Percentiles rank a stretch among this genome's conserved stretches.
Conservation (phyloP, 108 stramenopile species). For the Aurantiochytrium sp. region DNA sequence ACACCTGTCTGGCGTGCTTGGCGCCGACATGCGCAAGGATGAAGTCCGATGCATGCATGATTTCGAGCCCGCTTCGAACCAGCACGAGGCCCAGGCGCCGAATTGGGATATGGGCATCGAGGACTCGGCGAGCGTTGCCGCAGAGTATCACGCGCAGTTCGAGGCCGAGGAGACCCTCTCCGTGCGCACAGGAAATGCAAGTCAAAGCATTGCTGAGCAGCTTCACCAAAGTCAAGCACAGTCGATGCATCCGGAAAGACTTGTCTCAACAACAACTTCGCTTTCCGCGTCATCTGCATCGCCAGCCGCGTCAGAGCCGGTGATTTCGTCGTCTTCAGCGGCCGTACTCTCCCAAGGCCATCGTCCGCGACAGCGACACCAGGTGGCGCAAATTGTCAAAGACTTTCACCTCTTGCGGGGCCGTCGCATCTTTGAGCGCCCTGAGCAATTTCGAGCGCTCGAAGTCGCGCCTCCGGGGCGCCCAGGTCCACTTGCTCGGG, state of each 20-base stretch:
- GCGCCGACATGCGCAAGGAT: background rate
- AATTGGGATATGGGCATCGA: no score
- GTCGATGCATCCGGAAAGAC: no score
- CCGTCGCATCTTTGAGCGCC: constrained; percentile 1
- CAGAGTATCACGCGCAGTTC: no score
- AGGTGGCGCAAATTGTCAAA: background rate
- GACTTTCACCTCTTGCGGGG: background rate
- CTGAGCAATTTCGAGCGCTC: background rate
- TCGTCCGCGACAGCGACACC: background rate
- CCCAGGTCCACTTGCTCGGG: background rate
- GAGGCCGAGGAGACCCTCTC: no score
- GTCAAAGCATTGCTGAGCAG: no score
- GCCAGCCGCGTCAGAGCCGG: background rate
- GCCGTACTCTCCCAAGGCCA: background rate
- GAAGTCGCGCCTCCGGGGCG: background rate
- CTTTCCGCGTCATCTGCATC: background rate
- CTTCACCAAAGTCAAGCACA: no score
- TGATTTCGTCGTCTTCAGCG: background rate
- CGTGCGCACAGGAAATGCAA: no score
- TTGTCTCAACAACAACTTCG: no score
- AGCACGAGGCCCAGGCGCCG: no score
- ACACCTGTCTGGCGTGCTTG: background rate
- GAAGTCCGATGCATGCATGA: no score
- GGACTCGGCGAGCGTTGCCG: no score
- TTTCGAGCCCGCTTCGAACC: no score